A percentile compares a stretch with the other conserved stretches of the same genome.
phyloP scores from a whole-genome alignment of 805 yeast genomes.

The Limtongia smithiae region DNA sequence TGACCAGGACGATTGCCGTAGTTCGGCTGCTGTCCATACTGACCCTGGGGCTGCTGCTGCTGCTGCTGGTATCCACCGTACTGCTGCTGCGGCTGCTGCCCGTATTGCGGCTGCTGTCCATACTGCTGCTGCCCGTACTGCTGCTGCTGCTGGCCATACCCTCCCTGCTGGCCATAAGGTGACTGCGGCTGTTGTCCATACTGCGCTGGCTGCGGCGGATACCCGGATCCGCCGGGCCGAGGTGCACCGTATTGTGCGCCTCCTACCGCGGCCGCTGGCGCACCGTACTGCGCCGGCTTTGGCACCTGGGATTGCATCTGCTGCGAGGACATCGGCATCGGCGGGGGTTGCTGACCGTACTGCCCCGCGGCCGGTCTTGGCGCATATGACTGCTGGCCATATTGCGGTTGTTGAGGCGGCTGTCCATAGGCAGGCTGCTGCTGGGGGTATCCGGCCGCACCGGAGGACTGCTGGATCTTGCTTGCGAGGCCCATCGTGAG shows the following conservation, averaged over 20 bases:
- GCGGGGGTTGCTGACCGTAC: slow-evolving; percentile 20
- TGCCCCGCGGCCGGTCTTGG: slow-evolving; percentile 5
- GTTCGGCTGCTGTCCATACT: slow-evolving; percentile 18
- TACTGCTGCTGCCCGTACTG: no score
- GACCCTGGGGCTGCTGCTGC: slow-evolving; percentile 14
- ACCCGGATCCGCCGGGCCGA: slow-evolving; percentile 1
- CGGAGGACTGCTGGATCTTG: slow-evolving; percentile 29
- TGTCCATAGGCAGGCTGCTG: slow-evolving; percentile 7
- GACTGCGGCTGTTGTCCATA: slow-evolving; percentile 17
- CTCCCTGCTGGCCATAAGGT: slow-evolving; percentile 13
- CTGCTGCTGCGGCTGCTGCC: slow-evolving; percentile 10
- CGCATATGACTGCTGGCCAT: slow-evolving; percentile 17
- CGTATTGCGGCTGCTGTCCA: slow-evolving; percentile 22
- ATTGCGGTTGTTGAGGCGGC: slow-evolving; percentile 7
- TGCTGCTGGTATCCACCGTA: slow-evolving; percentile 20
- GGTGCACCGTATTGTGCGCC: not conserved
- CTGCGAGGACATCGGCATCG: no score
- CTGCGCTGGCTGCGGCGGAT: not conserved
- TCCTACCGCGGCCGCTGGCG: no score
- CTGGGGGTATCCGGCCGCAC: slow-evolving; percentile 14
- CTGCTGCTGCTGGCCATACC: slow-evolving; percentile 13
- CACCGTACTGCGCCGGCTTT: no score
- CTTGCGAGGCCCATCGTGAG: slow-evolving; percentile 35
- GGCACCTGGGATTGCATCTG: no score
- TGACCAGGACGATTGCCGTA: slow-evolving; percentile 4